Conservation (phyloP, 2,329 filamentous ascomycete species). For the Scolecobasidium constrictum region DNA sequence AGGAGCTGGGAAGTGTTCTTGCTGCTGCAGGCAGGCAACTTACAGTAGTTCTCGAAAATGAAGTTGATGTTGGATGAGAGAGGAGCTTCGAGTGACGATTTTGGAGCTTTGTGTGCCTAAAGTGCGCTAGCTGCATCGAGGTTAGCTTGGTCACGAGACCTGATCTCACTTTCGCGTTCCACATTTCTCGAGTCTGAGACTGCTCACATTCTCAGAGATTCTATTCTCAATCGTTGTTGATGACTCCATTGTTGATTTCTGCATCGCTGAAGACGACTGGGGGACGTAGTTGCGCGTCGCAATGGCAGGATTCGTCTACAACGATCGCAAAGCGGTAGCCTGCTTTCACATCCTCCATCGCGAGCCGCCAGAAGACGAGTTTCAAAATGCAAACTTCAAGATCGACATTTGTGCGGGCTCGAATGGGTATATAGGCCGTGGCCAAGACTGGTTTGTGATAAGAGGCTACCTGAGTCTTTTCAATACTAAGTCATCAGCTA, state of each 20-base stretch:
- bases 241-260: too few relatives aligned
- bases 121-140: not conserved
- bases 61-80: slow-evolving; percentile 1
- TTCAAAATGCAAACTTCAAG: not conserved
- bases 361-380: not conserved
- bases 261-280: too few relatives aligned
- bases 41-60: slow-evolving; percentile 1
- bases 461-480: slow-evolving; percentile 1
- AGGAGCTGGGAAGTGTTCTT: not conserved
- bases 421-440: slow-evolving; percentile 18
- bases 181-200: not conserved
- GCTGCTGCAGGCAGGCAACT: not conserved
- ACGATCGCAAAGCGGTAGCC: not conserved
- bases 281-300: too few relatives aligned
- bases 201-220: too few relatives aligned
- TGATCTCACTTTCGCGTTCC: not conserved
- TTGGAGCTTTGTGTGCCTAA: not conserved
- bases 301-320: too few relatives aligned
- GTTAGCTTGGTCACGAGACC: not conserved
- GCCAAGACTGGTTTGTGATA: slow-evolving; percentile 7
- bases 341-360: not conserved
- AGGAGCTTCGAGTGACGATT: not conserved
- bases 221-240: too few relatives aligned
- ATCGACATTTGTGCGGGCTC: slow-evolving; percentile 10
- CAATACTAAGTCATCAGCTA: slow-evolving; percentile 5